Percentiles rank a stretch among this genome's conserved stretches.
Evolutionary conservation across 2,329 filamentous ascomycete species (phyloP).

Genomic region (Penicillium aurantiogriseum): DNA sequence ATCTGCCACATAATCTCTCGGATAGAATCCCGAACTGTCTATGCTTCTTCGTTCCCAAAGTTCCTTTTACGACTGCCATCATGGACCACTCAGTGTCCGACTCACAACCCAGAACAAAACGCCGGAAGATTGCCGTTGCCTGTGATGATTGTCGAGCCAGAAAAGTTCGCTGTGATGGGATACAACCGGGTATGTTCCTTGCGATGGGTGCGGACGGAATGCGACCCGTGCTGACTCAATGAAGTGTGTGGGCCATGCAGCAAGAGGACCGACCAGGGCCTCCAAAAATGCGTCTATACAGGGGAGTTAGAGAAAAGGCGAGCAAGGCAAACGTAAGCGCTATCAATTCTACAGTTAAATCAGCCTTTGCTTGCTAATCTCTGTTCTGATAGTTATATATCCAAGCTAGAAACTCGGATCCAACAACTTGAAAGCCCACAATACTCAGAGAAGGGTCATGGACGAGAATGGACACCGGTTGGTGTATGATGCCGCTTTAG

Average conservation of each 20-base stretch:
- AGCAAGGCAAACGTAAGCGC: conserved; percentile 22
- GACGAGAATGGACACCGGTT: conserved; percentile 14
- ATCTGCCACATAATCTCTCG: neutral
- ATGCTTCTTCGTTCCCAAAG: neutral
- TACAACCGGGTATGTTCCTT: conserved; percentile 30
- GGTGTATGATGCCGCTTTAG: neutral
- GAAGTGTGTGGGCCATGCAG: conserved; percentile 34
- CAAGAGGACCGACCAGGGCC: conserved; percentile 18
- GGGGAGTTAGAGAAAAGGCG: conserved; percentile 31
- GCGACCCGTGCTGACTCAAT: conserved; percentile 12
- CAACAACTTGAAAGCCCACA: conserved; percentile 25
- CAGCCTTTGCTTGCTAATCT: neutral
- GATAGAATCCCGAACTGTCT: conserved; percentile 3
- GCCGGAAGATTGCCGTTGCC: conserved; percentile 47
- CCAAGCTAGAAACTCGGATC: conserved; percentile 27
- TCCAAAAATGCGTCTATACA: conserved; percentile 29
- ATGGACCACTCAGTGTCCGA: neutral
- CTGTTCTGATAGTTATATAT: conserved; percentile 25
- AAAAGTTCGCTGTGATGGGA: conserved; percentile 46
- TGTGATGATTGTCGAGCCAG: conserved; percentile 45
- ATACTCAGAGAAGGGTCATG: neutral
- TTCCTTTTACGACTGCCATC: neutral
- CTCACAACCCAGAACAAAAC: conserved; percentile 25
- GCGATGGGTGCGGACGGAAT: conserved; percentile 8
- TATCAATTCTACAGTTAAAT: neutral